Base-by-base conservation (phyloP, 208 protist genomes). In the Hexamita inflata region DNA sequence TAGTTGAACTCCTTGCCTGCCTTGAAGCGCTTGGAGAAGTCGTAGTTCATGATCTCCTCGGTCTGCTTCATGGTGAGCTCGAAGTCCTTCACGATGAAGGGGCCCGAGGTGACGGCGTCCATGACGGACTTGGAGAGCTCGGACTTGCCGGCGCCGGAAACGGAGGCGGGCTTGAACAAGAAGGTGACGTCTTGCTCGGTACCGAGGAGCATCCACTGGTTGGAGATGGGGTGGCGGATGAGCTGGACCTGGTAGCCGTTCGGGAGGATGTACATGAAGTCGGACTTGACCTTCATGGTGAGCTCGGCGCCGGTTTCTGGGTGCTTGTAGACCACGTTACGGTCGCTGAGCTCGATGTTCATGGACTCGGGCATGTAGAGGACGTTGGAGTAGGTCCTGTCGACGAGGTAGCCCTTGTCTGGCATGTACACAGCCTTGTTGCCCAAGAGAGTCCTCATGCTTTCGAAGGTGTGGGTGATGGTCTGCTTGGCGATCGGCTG, bases 111-210 rank as follows among this genome's bases (percentile, higher is more conserved):
- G 26, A 83, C 82, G 13, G 75, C 75, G 73, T 83, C 77, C 1
- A 62, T 38, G 53, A 85, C 49, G 13, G 64, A 61, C 64, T 85
- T 85, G n/a, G 64, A 78, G 32, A 85, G 80, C 74, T 85, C 82
- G 19, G 78, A 82, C 73, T 85, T 85, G 59, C 82, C 82, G 30
- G 61, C 66, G 29, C 82, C 82, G 58, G 80, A 83, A 29, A 85
- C 79, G 34, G 82, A 77, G 28, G 67, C 45, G 26, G 82, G 80
- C 53, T 82, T 82, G 58, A 81, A 74, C 29, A 57, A 76, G 34
- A 60, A 49, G 26, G 59, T 15, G 30, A 53, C 65, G 42, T 81
- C 74, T 2, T 75, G 40, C 0, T 30, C 24, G 15, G 59, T 78
- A 45, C 81, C 81, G 53, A 73, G 58, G 0, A 83, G 41, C 28